Conservation (phyloP, 2,329 filamentous ascomycete species). For the Raffaelea ambrosiae region DNA sequence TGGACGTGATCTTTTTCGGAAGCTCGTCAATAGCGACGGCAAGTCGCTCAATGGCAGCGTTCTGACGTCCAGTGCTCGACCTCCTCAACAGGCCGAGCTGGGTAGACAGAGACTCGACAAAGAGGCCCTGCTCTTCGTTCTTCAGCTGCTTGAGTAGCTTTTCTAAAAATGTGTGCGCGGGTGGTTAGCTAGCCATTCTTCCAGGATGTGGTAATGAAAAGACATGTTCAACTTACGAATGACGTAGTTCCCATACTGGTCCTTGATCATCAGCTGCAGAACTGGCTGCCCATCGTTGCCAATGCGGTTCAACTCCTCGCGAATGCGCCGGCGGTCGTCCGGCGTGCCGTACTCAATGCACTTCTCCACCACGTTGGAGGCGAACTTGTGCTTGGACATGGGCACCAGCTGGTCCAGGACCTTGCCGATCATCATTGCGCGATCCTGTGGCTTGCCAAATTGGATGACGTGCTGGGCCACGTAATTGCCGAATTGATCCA, state of each 20-base stretch:
- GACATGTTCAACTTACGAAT: slow-evolving; percentile 65
- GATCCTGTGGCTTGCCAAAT: slow-evolving; percentile 65
- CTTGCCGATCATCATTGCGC: slow-evolving; percentile 61
- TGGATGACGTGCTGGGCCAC: slow-evolving; percentile 88
- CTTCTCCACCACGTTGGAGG: slow-evolving; percentile 95
- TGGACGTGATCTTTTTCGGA: slow-evolving; percentile 18
- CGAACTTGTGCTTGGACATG: slow-evolving; percentile 90
- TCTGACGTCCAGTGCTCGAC: slow-evolving; percentile 57
- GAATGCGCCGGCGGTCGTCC: slow-evolving; percentile 62
- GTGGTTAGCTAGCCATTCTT: not conserved
- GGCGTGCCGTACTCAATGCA: slow-evolving; percentile 67
- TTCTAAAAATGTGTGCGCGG: slow-evolving; percentile 46
- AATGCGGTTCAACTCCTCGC: slow-evolving; percentile 49
- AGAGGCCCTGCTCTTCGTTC: slow-evolving; percentile 47
- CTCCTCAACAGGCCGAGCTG: slow-evolving; percentile 56
- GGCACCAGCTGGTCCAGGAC: slow-evolving; percentile 64
- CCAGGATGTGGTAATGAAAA: not conserved
- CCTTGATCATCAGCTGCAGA: slow-evolving; percentile 73
- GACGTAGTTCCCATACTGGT: slow-evolving; percentile 93
- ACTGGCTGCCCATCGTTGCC: slow-evolving; percentile 59
- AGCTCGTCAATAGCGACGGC: slow-evolving; percentile 25
- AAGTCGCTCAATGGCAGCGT: slow-evolving; percentile 53
- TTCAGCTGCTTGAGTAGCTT: slow-evolving; percentile 63
- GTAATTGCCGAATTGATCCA: slow-evolving; percentile 91
- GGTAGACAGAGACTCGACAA: slow-evolving; percentile 56